Evolutionary conservation across 805 yeast genomes (phyloP), one percentile per base, ranked within the genome.

Genomic region (Suhomyces faveliae): DNA sequence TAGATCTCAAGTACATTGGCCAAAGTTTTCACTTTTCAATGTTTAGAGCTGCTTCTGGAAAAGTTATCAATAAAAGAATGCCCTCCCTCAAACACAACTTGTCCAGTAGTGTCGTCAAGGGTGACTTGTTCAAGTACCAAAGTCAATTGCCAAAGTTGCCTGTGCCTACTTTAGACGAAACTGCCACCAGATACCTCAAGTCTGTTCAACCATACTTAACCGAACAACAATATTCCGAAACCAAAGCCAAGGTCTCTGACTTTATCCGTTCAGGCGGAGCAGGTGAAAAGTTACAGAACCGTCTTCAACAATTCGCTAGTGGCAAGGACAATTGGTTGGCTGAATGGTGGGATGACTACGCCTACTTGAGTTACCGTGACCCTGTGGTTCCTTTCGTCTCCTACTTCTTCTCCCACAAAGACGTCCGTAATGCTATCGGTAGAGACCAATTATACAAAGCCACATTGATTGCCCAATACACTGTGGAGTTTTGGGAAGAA

Each of bases 371-470:
- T 35, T 91, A 89, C 71, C 79, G 94, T 55, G 98, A 89, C 67
- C 96, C 98, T 0, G 87, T 92, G n/a, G 87, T 88, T 22, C 97
- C 98, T 10, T 91, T 84, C 62, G 96, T 89, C 30, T 87, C 96
- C 17, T 92, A 92, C 73, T 94, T 89, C 58, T 92, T 80, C 70
- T 78, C 84, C 46, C 96, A 92, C 72, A 85, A 81, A 66, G 92
- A 87, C 58, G 67, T 85, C 51, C 57, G 60, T 54, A 78, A 81
- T 53, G 66, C 68, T 6, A 73, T 86, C 51, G 88, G 86, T 46
- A 71, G 75, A 51, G 80, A 81, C 60, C 91, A 85, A 59, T 64
- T 84, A 47, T 67, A 74, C 53, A 88, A 94, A 61, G 89, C 97
- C 1, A 79, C 96, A 5, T 84, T 89, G 42, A 69, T 92, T 51